Percentiles rank a stretch among this genome's conserved stretches.
These are phyloP conservation scores for Iris pallida DNA, from an alignment of 116 monocot genomes.

Conservation along the genomic window DNA sequence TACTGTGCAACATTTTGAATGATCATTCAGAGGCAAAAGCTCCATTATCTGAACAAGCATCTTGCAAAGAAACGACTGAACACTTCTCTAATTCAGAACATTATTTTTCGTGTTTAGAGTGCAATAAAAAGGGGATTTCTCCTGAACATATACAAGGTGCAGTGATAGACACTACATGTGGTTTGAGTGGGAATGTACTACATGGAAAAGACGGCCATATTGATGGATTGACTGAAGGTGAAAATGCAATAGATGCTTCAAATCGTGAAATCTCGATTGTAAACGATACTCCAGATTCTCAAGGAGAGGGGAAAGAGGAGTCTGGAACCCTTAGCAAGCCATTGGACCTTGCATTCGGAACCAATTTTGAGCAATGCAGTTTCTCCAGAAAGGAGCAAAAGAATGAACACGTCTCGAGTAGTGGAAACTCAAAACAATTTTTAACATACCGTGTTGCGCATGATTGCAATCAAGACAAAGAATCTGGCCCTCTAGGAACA, in stretches of 20 bases:
- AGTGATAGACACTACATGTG: constrained; percentile 5
- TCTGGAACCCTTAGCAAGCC: constrained; percentile 15
- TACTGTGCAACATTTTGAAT: constrained; percentile 11
- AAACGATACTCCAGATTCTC: constrained; percentile 20
- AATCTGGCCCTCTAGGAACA: constrained; percentile 11
- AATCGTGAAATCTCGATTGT: constrained; percentile 10
- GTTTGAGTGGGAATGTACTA: constrained; percentile 8
- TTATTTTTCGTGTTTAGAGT: constrained; percentile 11
- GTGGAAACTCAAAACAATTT: background rate
- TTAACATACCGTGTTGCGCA: constrained; percentile 8
- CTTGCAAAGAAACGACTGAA: constrained; percentile 13
- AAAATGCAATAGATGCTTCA: constrained; percentile 11
- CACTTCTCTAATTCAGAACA: constrained; percentile 1
- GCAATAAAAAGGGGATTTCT: constrained; percentile 10
- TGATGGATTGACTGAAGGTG: constrained; percentile 6
- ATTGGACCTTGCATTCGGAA: constrained; percentile 18
- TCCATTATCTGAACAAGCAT: constrained; percentile 15
- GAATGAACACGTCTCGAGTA: constrained; percentile 9
- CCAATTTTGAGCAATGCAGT: constrained; percentile 20
- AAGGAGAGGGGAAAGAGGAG: constrained; percentile 10
- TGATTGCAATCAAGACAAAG: constrained; percentile 21
- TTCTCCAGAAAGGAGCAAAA: constrained; percentile 14
- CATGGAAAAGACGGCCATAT: constrained; percentile 6
- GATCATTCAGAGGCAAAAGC: constrained; percentile 7
- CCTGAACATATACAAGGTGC: constrained; percentile 8